A percentile compares a stretch with the other conserved stretches of the same genome.
Evolutionary conservation across 2,329 filamentous ascomycete species (phyloP).

Genomic region (Aureobasidium namibiae): DNA sequence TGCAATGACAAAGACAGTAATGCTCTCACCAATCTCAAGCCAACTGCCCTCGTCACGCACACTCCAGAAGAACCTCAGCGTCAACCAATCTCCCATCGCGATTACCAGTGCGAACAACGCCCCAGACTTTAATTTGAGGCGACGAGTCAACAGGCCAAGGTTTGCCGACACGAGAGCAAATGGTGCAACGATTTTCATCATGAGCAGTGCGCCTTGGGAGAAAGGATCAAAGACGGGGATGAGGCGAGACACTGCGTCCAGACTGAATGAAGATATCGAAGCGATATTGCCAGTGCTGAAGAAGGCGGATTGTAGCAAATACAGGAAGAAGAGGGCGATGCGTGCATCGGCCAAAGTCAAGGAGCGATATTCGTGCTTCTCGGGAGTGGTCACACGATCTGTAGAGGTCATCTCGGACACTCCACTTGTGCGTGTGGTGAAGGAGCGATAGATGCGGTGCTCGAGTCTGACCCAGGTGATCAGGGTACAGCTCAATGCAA

Average conservation of each 20-base stretch:
- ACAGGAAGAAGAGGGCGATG: slow-evolving; percentile 89
- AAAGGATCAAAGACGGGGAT: slow-evolving; percentile 92
- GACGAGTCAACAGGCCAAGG: slow-evolving; percentile 82
- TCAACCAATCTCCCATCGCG: slow-evolving; percentile 82
- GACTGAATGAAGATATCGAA: slow-evolving; percentile 83
- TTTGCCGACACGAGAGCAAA: slow-evolving; percentile 90
- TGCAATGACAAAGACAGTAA: slow-evolving; percentile 90
- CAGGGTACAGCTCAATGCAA: slow-evolving; percentile 74
- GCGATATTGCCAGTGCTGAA: slow-evolving; percentile 96
- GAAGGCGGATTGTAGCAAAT: slow-evolving; percentile 88
- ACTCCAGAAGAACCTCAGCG: slow-evolving; percentile 95
- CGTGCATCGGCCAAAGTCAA: slow-evolving; percentile 77
- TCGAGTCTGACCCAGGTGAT: slow-evolving; percentile 90
- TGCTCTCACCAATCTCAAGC: slow-evolving; percentile 95
- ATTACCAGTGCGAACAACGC: slow-evolving; percentile 93
- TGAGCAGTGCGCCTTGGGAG: slow-evolving; percentile 74
- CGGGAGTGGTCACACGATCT: slow-evolving; percentile 24
- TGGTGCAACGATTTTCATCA: slow-evolving; percentile 86
- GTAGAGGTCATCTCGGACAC: slow-evolving; percentile 27
- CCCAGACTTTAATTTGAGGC: slow-evolving; percentile 74
- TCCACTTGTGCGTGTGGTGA: too few species aligned
- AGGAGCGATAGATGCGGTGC: slow-evolving; percentile 55
- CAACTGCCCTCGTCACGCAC: slow-evolving; percentile 94
- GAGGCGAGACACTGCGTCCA: slow-evolving; percentile 81
- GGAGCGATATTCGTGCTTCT: slow-evolving; percentile 48